phyloP scores from a whole-genome alignment of 1,139 yeast species.

The Yamadazyma diospyri region DNA sequence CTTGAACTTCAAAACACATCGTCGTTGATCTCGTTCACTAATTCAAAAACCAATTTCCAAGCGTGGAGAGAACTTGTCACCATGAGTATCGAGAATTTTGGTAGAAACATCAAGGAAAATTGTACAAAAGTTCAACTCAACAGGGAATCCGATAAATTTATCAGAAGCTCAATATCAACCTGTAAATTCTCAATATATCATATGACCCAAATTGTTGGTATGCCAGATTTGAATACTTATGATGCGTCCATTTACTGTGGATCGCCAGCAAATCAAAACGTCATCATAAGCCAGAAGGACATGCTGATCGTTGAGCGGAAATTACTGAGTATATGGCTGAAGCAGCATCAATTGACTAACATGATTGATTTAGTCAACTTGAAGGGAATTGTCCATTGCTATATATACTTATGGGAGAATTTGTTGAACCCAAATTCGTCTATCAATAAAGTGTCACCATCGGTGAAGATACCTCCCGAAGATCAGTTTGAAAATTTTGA shows the following conservation, averaged over 20 bases:
- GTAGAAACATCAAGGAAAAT: conserved; percentile 9
- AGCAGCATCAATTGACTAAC: conserved; percentile 18
- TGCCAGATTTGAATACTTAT: conserved; percentile 61
- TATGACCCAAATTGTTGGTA: conserved; percentile 67
- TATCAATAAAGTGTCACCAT: conserved; percentile 16
- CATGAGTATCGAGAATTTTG: conserved; percentile 52
- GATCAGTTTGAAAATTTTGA: too few species aligned
- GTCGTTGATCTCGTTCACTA: conserved; percentile 35
- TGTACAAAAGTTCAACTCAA: conserved; percentile 11
- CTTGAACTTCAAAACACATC: conserved; percentile 55
- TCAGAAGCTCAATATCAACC: conserved; percentile 10
- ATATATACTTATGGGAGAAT: conserved; percentile 59
- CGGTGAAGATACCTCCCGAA: too few species aligned
- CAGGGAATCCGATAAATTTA: conserved; percentile 10
- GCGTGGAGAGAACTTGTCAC: conserved; percentile 66
- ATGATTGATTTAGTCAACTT: conserved; percentile 34
- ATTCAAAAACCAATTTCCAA: conserved; percentile 22
- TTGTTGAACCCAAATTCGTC: conserved; percentile 41
- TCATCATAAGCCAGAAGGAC: conserved; percentile 56
- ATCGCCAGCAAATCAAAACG: conserved; percentile 80
- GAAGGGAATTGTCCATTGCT: conserved; percentile 58
- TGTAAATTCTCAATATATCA: conserved; percentile 54
- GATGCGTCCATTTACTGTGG: conserved; percentile 81
- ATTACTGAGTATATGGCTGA: conserved; percentile 47
- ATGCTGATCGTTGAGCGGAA: conserved; percentile 50